Evolutionary conservation across 805 yeast species (phyloP), one percentile per base, ranked within the genome.

Genomic region (Kazachstania psychrophila): DNA sequence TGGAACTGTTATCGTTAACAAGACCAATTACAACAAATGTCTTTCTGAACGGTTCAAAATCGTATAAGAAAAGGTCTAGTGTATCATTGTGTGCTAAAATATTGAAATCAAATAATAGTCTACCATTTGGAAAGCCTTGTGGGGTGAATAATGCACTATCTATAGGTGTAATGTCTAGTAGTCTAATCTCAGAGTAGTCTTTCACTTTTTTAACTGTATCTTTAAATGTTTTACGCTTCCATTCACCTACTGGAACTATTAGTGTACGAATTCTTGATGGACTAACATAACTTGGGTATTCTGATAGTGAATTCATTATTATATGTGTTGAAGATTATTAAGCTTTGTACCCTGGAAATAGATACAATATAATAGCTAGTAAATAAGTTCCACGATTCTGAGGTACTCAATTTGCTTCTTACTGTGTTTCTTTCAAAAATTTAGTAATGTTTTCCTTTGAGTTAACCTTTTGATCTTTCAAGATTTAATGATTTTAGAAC

Each of bases 41-140:
- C 52, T 86, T 85, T 35, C 96, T 62, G 58, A 73, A 86, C 1
- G 96, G 95, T 60, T 92, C 96, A 44, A 89, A 76, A 57, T 89
- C 97, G 47, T 81, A 84, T 28, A 89, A 63, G 36, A 81, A 78
- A 6, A 77, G 59, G 19, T 80, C 69, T 28, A 74, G 77, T n/a
- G 66, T 68, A 38, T 74, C 79, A 1, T 70, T 42, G 16, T 47
- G 43, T 8, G 51, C 55, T 7, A 39, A 63, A 0, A 70, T 48
- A 2, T 70, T 58, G 44, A 75, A 75, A 38, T 77, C 77, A 50
- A 72, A 83, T 11, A 77, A 56, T 1, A 89, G 58, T 34, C 79
- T 62, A 0, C 97, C 97, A 34, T 70, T 69, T 1, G 96, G 95
- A 49, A 75, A 83, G 0, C 80, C 79, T 51, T 79, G 92, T 2